A percentile compares a stretch with the other conserved stretches of the same genome.
These are phyloP conservation scores for Lecanicillium sp. DNA, from an alignment of 2,329 filamentous ascomycete species.

Conservation along the genomic window DNA sequence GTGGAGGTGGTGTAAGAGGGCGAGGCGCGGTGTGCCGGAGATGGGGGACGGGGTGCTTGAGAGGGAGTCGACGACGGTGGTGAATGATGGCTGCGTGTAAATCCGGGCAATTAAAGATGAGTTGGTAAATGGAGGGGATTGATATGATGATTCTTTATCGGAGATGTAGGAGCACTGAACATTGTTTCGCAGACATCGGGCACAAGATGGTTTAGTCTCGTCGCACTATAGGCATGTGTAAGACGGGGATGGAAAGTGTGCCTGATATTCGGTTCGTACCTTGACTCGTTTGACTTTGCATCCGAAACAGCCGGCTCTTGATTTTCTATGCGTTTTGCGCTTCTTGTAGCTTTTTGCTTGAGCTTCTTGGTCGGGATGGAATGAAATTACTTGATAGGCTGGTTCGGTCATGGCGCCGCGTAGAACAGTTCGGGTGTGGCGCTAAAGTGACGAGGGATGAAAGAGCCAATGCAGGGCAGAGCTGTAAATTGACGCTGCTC, in stretches of 20 bases:
- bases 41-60: conserved; percentile 3
- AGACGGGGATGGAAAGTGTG: background rate
- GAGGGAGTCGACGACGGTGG: conserved; percentile 8
- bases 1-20: conserved; percentile 13
- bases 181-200: conserved; percentile 14
- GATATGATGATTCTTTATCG: no score
- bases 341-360: conserved; percentile 11
- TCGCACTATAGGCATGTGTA: conserved; percentile 12
- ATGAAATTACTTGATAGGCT: conserved; percentile 4
- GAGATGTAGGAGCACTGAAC: conserved; percentile 10
- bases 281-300: conserved; percentile 17
- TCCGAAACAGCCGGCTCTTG: conserved; percentile 11
- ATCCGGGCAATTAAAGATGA: conserved; percentile 2
- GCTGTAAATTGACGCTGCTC: no score
- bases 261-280: conserved; percentile 6
- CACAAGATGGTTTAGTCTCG: conserved; percentile 14
- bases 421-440: no score
- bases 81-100: conserved; percentile 3
- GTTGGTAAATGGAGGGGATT: no score
- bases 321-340: conserved; percentile 14
- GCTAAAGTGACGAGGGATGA: no score
- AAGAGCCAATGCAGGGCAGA: no score
- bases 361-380: conserved; percentile 4
- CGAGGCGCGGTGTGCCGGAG: conserved; percentile 11
- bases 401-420: conserved; percentile 1